A percentile compares a stretch with the other conserved stretches of the same genome.
Evolutionary conservation across 2,329 filamentous ascomycete genomes (phyloP).

Genomic region (Cyphellophora attinorum): DNA sequence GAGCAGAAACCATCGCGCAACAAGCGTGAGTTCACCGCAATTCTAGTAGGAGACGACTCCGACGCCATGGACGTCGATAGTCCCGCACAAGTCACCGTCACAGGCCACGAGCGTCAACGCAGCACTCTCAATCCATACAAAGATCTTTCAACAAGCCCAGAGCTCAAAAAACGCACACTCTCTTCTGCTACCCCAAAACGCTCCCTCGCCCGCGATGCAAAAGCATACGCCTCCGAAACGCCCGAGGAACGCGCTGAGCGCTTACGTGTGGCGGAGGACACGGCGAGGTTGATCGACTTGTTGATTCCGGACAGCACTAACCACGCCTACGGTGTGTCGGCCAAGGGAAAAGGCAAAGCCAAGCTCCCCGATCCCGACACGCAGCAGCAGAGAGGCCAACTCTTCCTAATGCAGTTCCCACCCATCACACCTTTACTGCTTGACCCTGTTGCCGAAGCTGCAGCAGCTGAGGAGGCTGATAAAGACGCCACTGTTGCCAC

Average conservation of each 20-base stretch:
- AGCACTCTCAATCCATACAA: too few relatives aligned
- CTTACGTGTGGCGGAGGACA: conserved; percentile 21
- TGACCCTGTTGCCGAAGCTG: too few relatives aligned
- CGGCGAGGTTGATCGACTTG: conserved; percentile 9
- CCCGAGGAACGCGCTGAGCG: conserved; percentile 18
- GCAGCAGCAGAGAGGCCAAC: conserved; percentile 38
- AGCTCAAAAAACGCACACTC: conserved; percentile 29
- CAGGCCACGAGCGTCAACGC: conserved; percentile 1
- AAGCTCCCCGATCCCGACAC: conserved; percentile 20
- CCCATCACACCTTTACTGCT: conserved; percentile 50
- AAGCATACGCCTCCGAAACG: conserved; percentile 9
- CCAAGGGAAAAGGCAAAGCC: conserved; percentile 16
- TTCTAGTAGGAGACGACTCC: conserved; percentile 5
- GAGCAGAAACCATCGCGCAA: too few relatives aligned
- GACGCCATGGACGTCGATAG: conserved; percentile 21
- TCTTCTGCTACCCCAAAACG: conserved; percentile 1
- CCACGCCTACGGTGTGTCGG: conserved; percentile 8
- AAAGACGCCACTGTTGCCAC: conserved; percentile 6
- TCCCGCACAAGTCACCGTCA: conserved; percentile 2
- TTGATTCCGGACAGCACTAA: conserved; percentile 7
- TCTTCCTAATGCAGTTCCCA: conserved; percentile 57
- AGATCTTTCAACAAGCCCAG: conserved; percentile 28
- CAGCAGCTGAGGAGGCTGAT: conserved; percentile 14
- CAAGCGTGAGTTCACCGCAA: conserved; percentile 1
- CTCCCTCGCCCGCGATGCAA: neutral